Base-by-base conservation (phyloP, 2,329 filamentous ascomycete genomes). In the Paraconiothyrium brasiliense region DNA sequence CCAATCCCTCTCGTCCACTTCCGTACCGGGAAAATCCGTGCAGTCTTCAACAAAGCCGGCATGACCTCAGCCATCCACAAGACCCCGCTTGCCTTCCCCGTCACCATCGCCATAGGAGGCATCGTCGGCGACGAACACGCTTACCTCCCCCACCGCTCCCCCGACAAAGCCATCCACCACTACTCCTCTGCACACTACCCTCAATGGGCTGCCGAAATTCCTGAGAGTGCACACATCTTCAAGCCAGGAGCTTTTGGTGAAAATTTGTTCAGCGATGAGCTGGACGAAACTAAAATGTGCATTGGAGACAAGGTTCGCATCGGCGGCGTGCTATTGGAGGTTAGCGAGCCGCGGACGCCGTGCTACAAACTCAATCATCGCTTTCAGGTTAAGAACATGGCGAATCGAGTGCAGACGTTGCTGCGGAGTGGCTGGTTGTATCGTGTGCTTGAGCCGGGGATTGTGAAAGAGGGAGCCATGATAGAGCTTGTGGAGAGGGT, bases 361-460 rank as follows among this genome's bases (percentile, higher is more conserved):
- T 90, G 89, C 77, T 90, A 86, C 78, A 91, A 90, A 71, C 82
- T 91, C 9, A 91, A 90, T 71, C 88, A 90, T 67, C 86, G 88
- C 1, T 91, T 91, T 73, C 82, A 84, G 37, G 78, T 89, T 10
- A 86, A 86, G 67, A 85, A 88, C 62, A 89, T 90, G 74, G 86
- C 88, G 4, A 84, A 84, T 0, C 79, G 82, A 22, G 85, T 86
- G 0, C 88, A 86, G 76, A 81, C 83, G 63, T 79, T 79, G 1
- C 85, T 85, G 60, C 83, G 88, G 1, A 90, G 87, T 0, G 89
- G 89, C 0, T 91, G 88, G 88, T 86, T 90, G 71, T 90, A 90
- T 66, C 84, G 88, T 2, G 85, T 91, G 1, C 70, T 90, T 16
- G 78, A 79, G 2, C 82, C 85, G 35, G 89, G 89, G 0, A 77